Evolutionary conservation across 2,329 filamentous ascomycete genomes (phyloP).

Genomic region (Colletotrichum siamense): DNA sequence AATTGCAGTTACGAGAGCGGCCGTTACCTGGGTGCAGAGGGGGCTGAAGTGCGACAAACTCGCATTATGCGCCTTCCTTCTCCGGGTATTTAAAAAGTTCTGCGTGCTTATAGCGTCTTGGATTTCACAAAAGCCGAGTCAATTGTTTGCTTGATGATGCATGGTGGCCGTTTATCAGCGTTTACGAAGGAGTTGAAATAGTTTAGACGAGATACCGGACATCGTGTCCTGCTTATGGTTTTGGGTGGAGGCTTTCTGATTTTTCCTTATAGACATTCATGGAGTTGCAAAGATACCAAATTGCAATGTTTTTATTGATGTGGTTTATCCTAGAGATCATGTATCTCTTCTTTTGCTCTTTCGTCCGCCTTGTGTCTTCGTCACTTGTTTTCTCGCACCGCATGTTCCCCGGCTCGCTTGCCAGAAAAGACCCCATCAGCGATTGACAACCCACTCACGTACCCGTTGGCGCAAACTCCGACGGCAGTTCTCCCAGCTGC

Average conservation of each 20-base stretch:
- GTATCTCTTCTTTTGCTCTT: accelerated
- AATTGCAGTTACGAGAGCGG: not conserved
- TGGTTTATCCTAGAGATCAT: not conserved
- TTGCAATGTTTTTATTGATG: not conserved
- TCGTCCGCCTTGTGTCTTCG: not conserved
- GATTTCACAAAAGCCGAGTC: not conserved
- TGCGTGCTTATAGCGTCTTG: not conserved
- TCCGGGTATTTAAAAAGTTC: not conserved
- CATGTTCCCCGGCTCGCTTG: not conserved
- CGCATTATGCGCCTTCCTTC: not conserved
- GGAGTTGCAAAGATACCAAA: not conserved
- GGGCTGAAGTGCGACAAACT: not conserved
- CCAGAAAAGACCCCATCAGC: not conserved
- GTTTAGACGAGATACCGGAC: not conserved
- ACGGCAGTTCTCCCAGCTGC: not conserved
- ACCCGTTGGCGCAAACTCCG: not conserved
- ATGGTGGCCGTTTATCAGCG: not conserved
- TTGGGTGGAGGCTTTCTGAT: not conserved
- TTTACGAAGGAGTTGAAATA: not conserved
- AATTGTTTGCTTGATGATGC: not conserved
- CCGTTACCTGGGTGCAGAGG: not conserved
- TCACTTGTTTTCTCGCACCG: not conserved
- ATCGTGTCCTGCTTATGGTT: not conserved
- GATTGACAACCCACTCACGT: not conserved
- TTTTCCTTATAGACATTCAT: not conserved